Base-by-base conservation (phyloP, 257 asterid genomes). In the Solanum bukasovii region DNA sequence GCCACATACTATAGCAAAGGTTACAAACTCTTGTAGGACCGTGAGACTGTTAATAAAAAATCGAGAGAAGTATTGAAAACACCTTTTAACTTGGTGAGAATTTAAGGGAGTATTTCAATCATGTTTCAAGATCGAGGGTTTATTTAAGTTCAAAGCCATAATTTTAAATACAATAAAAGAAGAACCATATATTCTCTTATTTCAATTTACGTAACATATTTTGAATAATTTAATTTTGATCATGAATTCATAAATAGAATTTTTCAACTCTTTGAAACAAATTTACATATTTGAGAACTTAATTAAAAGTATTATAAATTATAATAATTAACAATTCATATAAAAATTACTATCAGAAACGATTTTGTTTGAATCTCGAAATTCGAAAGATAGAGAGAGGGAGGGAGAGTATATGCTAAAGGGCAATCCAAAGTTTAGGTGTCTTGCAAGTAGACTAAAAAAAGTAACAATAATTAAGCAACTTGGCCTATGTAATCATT, bases 291-390 rank as follows among this genome's bases (percentile, higher is more conserved):
- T 59, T 7, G 1, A 20, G 67, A 59, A 59, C 12, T 20, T 3
- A 1, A 1, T 21, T 20, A 59, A 7, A 59, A 20, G 2, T 59
- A 7, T 20, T 56, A 20, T 59, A 59, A 59, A 20, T 59, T 20
- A 59, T 59, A 3, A 59, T 20, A 59, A 20, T 59, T 59, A 59
- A 59, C 5, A 8, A 7, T 20, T 59, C 1, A 20, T 59, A 20
- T 59, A 20, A 20, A 7, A 7, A 8, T 59, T 59, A 59, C 4
- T 14, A 52, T 52, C 23, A 52, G 3, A 52, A 1, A 0, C 0
- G 11, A 59, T 0, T 20, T 1, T 59, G 2, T 59, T 20, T 21
- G 25, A 20, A 59, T 20, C 1, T 59, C 12, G 0, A 0, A 1
- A 59, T 59, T 7, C 12, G 5, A 59, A 20, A 59, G 1, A 61